Evolutionary conservation across 2,329 filamentous ascomycete species (phyloP).

Genomic region (Ophiostoma tasmaniense): DNA sequence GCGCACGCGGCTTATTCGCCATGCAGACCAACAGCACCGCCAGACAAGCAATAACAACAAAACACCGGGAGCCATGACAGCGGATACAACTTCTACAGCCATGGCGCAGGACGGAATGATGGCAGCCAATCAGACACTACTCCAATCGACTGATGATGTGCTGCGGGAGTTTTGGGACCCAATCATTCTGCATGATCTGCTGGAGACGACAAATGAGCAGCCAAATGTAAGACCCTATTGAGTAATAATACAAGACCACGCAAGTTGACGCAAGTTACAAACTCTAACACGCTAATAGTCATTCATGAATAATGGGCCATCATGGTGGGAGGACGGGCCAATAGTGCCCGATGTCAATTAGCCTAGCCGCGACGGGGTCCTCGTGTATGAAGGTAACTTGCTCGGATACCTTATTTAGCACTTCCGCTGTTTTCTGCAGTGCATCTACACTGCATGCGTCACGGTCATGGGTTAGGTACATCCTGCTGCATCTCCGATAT

Average conservation of each 20-base stretch:
- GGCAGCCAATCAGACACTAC: neutral
- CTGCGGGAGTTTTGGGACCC: slow-evolving; percentile 14
- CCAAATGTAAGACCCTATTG: neutral
- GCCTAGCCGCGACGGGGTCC: neutral
- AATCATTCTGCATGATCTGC: slow-evolving; percentile 12
- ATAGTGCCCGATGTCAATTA: neutral
- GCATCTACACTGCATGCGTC: neutral
- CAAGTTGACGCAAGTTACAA: neutral
- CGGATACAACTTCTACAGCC: neutral
- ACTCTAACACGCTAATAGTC: neutral
- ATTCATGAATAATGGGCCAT: slow-evolving; percentile 9
- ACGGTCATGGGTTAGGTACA: neutral
- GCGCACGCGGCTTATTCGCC: slow-evolving; percentile 14
- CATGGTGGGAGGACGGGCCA: slow-evolving; percentile 10
- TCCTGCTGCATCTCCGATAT: neutral
- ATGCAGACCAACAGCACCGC: slow-evolving; percentile 9
- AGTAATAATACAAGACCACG: neutral
- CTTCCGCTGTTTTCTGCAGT: neutral
- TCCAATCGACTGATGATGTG: slow-evolving; percentile 11
- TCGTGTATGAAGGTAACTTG: neutral
- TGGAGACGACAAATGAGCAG: slow-evolving; percentile 5
- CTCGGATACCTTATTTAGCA: neutral
- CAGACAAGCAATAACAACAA: neutral
- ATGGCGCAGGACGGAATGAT: neutral
- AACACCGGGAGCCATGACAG: neutral